These are phyloP conservation scores for Xerocomus amazonicus DNA, from an alignment of 1,284 basidiomycete species.

Conservation along the genomic window DNA sequence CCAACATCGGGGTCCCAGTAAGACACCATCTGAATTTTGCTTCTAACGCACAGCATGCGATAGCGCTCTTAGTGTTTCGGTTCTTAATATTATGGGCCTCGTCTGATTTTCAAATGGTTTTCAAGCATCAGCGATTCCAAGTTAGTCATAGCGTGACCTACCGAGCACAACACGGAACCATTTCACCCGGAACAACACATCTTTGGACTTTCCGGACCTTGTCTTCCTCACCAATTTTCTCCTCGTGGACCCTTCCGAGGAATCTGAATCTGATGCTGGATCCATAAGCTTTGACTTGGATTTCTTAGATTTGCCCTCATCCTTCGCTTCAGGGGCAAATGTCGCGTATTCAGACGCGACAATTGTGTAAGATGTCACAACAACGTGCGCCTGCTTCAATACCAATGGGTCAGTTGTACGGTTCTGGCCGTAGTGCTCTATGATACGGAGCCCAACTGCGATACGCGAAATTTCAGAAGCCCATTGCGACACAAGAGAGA, in stretches of 20 bases:
- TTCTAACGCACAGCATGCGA: conserved; percentile 77
- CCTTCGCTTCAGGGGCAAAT: conserved; percentile 45
- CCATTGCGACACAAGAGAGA: conserved; percentile 91
- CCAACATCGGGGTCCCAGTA: conserved; percentile 87
- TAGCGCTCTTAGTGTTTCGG: conserved; percentile 74
- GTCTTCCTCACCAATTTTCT: conserved; percentile 34
- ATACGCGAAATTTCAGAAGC: conserved; percentile 81
- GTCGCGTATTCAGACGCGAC: conserved; percentile 70
- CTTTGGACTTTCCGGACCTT: conserved; percentile 42
- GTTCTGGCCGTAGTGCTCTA: conserved; percentile 78
- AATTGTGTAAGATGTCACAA: conserved; percentile 82
- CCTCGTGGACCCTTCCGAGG: conserved; percentile 27
- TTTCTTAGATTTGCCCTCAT: conserved; percentile 45
- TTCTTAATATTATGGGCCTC: conserved; percentile 99
- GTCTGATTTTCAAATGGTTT: conserved; percentile 46
- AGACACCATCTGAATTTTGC: conserved; percentile 86
- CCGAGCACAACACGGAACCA: conserved; percentile 89
- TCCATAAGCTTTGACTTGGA: conserved; percentile 30
- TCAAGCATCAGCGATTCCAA: not conserved
- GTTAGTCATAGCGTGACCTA: conserved; percentile 30
- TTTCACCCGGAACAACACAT: conserved; percentile 74
- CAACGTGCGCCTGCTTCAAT: conserved; percentile 67
- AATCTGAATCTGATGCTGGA: conserved; percentile 37
- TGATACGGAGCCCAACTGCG: conserved; percentile 64
- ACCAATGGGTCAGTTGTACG: conserved; percentile 63